Evolutionary conservation across 2,329 filamentous ascomycete species (phyloP).

Genomic region (Diaporthe vexans): DNA sequence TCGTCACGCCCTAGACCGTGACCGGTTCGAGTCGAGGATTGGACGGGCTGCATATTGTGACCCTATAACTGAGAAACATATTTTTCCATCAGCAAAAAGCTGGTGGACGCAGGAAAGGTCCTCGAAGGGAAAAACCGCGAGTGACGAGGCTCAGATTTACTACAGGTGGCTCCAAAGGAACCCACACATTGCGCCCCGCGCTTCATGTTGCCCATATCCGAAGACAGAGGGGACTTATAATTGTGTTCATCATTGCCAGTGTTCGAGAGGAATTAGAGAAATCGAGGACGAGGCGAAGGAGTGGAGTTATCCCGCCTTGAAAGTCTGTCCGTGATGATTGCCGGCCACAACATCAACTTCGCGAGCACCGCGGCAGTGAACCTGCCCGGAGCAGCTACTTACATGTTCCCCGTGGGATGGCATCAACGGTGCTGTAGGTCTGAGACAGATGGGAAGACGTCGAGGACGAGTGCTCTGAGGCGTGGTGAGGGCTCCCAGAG

Average conservation of each 20-base stretch:
- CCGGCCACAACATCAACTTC: background rate
- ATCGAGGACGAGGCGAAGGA: background rate
- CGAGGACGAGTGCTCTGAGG: background rate
- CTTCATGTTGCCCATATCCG: background rate
- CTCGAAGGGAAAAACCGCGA: constrained; percentile 21
- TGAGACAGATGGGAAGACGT: background rate
- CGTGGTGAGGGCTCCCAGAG: too few species aligned
- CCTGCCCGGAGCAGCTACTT: constrained; percentile 3
- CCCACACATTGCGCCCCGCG: background rate
- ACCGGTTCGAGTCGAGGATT: background rate
- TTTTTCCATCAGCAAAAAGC: constrained; percentile 21
- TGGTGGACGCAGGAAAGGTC: constrained; percentile 18
- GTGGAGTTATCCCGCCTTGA: background rate
- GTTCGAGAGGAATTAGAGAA: background rate
- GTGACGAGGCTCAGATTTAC: background rate
- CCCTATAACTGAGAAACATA: background rate
- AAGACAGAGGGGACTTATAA: background rate
- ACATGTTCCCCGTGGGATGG: background rate
- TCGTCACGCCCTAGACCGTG: background rate
- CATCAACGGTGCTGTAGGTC: background rate
- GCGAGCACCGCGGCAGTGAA: background rate
- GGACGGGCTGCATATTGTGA: background rate
- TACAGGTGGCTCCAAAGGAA: too few species aligned
- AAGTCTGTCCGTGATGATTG: constrained; percentile 2
- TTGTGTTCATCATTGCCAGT: background rate